Conservation (phyloP, 2,329 filamentous ascomycete genomes). For the Pseudophaeomoniella oleicola region DNA sequence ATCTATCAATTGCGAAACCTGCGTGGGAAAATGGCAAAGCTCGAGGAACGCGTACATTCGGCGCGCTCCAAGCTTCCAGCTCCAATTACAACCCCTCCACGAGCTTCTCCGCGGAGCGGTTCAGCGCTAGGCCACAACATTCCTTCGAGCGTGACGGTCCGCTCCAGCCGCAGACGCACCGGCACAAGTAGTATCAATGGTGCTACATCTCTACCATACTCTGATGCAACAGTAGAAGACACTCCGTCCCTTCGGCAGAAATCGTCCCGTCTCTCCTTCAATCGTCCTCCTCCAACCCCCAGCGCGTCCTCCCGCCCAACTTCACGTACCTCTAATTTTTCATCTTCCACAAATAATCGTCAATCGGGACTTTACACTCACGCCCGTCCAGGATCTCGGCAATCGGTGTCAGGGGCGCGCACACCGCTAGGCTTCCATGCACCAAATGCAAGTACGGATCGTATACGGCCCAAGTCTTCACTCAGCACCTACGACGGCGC, state of each 20-base stretch:
- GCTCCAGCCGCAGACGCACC: conserved; percentile 54
- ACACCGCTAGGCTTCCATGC: conserved; percentile 7
- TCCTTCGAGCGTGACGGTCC: conserved; percentile 42
- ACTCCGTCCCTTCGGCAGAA: conserved; percentile 10
- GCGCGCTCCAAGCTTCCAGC: conserved; percentile 84
- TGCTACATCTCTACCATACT: conserved; percentile 21
- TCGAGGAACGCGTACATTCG: conserved; percentile 85
- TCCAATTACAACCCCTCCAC: conserved; percentile 62
- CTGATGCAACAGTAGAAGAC: conserved; percentile 4
- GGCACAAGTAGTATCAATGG: conserved; percentile 33
- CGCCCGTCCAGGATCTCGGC: conserved; percentile 11
- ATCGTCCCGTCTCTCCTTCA: conserved; percentile 48
- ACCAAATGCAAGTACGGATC: conserved; percentile 13
- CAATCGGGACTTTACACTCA: conserved; percentile 4
- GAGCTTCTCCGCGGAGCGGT: conserved; percentile 56
- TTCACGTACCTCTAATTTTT: conserved; percentile 13
- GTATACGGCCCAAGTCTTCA: conserved; percentile 12
- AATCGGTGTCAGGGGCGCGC: conserved; percentile 8
- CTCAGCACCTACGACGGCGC: conserved; percentile 12
- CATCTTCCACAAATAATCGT: conserved; percentile 1
- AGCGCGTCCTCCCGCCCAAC: conserved; percentile 8
- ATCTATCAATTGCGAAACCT: conserved; percentile 85
- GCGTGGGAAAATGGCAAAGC: conserved; percentile 91
- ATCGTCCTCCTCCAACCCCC: conserved; percentile 33
- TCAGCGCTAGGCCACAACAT: conserved; percentile 34